Percentiles rank a stretch among this genome's conserved stretches.
phyloP scores from a whole-genome alignment of 768 basidiomycete species.

The Lactarius psammicola region DNA sequence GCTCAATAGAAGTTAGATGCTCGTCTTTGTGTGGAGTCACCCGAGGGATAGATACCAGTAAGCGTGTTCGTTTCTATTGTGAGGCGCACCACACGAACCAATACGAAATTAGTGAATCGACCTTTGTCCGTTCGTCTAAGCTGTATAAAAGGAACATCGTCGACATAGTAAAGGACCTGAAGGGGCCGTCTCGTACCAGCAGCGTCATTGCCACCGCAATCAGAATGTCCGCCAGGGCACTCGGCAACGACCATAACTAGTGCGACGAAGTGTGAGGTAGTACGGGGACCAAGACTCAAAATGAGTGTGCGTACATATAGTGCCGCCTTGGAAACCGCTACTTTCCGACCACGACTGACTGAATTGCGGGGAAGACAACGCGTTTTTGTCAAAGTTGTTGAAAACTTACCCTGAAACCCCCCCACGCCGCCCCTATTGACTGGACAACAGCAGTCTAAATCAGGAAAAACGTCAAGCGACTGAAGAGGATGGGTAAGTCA shows the following conservation, averaged over 20 bases:
- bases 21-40: too few species aligned
- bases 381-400: not conserved
- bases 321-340: not conserved
- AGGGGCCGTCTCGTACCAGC: not conserved
- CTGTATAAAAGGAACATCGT: not conserved
- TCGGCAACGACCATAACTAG: not conserved
- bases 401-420: constrained; percentile 2
- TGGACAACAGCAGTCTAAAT: not conserved
- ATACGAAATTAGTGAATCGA: not conserved
- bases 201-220: not conserved
- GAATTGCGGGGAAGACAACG: not conserved
- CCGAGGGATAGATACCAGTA: constrained; percentile 12
- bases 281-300: not conserved
- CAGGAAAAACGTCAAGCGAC: not conserved
- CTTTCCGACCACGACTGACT: not conserved
- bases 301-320: not conserved
- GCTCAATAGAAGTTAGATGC: constrained; percentile 11
- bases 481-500: not conserved
- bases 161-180: not conserved
- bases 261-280: not conserved
- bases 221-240: constrained; percentile 7
- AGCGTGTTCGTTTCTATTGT: constrained; percentile 31
- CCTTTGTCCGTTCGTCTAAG: constrained; percentile 1
- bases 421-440: not conserved
- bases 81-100: constrained; percentile 25